Percentiles rank a stretch among this genome's conserved stretches.
These are phyloP conservation scores for Lentinus brumalis DNA, from an alignment of 768 basidiomycete genomes.

Conservation along the genomic window DNA sequence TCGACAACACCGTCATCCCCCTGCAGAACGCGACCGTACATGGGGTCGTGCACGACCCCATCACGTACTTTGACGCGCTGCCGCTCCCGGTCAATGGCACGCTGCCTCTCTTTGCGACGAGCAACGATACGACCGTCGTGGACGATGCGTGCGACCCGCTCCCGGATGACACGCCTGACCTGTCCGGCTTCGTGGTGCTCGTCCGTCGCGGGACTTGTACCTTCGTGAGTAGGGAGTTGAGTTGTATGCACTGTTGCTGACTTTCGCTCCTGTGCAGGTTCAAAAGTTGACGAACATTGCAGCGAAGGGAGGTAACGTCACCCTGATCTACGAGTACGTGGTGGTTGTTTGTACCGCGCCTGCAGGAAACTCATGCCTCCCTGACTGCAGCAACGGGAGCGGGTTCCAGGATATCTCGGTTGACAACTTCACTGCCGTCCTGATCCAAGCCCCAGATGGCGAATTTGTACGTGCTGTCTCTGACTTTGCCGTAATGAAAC, in stretches of 20 bases:
- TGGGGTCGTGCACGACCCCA: conserved; percentile 48
- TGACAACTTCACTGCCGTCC: conserved; percentile 48
- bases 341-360: background rate
- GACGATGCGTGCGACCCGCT: conserved; percentile 64
- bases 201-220: conserved; percentile 62
- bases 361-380: background rate
- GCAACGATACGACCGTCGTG: conserved; percentile 51
- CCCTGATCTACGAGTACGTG: conserved; percentile 58
- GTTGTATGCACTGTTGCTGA: background rate
- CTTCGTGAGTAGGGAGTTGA: conserved; percentile 38
- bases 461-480: conserved; percentile 46
- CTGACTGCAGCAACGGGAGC: conserved; percentile 44
- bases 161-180: conserved; percentile 53
- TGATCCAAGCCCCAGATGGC: conserved; percentile 59
- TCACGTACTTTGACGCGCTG: conserved; percentile 55
- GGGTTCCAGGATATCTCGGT: conserved; percentile 46
- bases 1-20: conserved; percentile 60
- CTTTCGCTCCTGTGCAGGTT: conserved; percentile 30
- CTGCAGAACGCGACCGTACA: conserved; percentile 56
- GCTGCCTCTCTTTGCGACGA: conserved; percentile 60
- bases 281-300: conserved; percentile 55
- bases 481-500: background rate
- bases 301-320: conserved; percentile 51
- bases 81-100: conserved; percentile 49
- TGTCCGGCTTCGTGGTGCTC: conserved; percentile 54